Evolutionary conservation across 768 basidiomycete genomes (phyloP).

Genomic region (Exidia glandulosa): DNA sequence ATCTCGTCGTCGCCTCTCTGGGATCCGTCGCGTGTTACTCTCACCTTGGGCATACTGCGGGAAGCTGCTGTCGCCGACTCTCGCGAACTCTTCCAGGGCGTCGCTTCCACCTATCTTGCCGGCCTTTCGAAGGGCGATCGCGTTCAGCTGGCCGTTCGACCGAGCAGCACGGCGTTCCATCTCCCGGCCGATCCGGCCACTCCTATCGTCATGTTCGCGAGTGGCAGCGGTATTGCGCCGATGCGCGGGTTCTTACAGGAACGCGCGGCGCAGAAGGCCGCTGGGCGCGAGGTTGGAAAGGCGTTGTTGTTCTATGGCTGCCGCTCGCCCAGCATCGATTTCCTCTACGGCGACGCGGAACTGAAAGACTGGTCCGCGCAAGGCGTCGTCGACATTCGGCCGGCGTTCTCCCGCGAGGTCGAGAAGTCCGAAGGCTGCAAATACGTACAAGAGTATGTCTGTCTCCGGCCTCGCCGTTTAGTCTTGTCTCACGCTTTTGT

Average conservation of each 20-base stretch:
- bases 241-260: slow-evolving; percentile 44
- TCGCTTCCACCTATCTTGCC: slow-evolving; percentile 36
- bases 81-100: slow-evolving; percentile 29
- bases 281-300: slow-evolving; percentile 30
- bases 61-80: slow-evolving; percentile 25
- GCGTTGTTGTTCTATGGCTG: slow-evolving; percentile 39
- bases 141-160: slow-evolving; percentile 31
- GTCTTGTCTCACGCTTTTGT: not conserved
- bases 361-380: slow-evolving; percentile 30
- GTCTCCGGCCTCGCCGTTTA: not conserved
- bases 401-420: slow-evolving; percentile 27
- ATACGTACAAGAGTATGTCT: slow-evolving; percentile 30
- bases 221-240: slow-evolving; percentile 37
- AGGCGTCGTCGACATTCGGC: slow-evolving; percentile 33
- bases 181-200: slow-evolving; percentile 28
- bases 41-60: slow-evolving; percentile 34
- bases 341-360: slow-evolving; percentile 31
- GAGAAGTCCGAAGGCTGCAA: slow-evolving; percentile 22
- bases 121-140: slow-evolving; percentile 27
- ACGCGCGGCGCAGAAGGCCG: slow-evolving; percentile 32
- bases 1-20: slow-evolving; percentile 39
- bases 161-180: slow-evolving; percentile 31
- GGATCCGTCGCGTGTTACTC: slow-evolving; percentile 28
- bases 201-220: slow-evolving; percentile 35
- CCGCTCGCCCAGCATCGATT: slow-evolving; percentile 29